These are phyloP conservation scores for Ceratocystis variospora DNA, from an alignment of 2,329 filamentous ascomycete species.

Conservation along the genomic window DNA sequence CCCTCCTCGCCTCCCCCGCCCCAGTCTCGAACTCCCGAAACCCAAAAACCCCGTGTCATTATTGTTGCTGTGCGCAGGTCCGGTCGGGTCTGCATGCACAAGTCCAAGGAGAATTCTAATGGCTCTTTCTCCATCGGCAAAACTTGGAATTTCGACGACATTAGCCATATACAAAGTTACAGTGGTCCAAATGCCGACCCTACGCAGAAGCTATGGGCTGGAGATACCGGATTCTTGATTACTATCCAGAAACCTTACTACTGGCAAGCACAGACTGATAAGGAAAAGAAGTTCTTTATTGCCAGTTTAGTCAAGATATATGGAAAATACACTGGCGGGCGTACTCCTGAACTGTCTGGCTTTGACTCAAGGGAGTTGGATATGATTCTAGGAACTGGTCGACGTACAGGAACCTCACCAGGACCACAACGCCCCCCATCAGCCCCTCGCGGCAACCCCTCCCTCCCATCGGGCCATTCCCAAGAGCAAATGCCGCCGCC, in stretches of 20 bases:
- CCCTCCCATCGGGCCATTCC: constrained; percentile 21
- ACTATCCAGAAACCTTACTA: constrained; percentile 91
- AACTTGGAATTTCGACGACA: constrained; percentile 91
- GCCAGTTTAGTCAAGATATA: constrained; percentile 93
- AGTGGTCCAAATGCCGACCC: constrained; percentile 45
- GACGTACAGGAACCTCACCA: constrained; percentile 20
- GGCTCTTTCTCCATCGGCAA: constrained; percentile 95
- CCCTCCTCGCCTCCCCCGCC: constrained; percentile 77
- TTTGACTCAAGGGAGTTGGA: constrained; percentile 73
- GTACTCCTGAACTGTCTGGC: constrained; percentile 61
- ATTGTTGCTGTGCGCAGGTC: constrained; percentile 88
- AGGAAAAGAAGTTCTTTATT: constrained; percentile 98
- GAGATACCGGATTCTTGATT: constrained; percentile 71
- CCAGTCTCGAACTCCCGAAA: constrained; percentile 50
- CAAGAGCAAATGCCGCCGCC: constrained; percentile 12
- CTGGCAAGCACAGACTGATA: constrained; percentile 83
- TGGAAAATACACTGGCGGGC: constrained; percentile 85
- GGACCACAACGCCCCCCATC: neutral
- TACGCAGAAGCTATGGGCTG: constrained; percentile 60
- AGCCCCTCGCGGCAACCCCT: constrained; percentile 25
- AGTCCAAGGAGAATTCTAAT: constrained; percentile 88
- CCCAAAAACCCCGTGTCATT: constrained; percentile 81
- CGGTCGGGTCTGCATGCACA: constrained; percentile 87
- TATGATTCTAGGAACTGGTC: constrained; percentile 50
- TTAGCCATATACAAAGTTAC: constrained; percentile 72